Percentiles rank a stretch among this genome's conserved stretches.
phyloP scores from a whole-genome alignment of 352 stramenopile species.

The Globisporangium nunn region DNA sequence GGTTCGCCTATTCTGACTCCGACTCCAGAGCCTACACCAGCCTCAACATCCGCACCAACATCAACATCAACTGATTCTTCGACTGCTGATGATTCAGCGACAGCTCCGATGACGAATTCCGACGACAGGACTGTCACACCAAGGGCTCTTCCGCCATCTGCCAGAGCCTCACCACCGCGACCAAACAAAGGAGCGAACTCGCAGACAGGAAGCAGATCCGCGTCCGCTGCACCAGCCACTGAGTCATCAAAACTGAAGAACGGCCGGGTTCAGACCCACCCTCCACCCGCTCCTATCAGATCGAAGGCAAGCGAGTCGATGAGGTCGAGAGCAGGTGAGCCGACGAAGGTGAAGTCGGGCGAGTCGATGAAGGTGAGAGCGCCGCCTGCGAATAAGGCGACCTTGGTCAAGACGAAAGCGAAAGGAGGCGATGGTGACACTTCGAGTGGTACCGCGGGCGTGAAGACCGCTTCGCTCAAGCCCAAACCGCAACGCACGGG shows the following conservation, averaged over 20 bases:
- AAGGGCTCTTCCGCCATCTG: background rate
- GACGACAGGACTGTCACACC: background rate
- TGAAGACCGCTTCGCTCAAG: background rate
- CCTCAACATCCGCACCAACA: too few species aligned
- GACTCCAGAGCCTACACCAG: too few species aligned
- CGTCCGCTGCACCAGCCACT: background rate
- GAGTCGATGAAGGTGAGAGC: background rate
- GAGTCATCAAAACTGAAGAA: constrained; percentile 1
- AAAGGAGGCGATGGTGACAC: background rate
- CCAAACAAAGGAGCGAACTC: background rate
- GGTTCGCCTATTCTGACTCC: background rate
- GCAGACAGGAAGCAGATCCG: background rate
- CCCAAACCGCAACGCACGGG: constrained; percentile 1
- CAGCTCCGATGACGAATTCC: too few species aligned
- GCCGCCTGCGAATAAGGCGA: background rate
- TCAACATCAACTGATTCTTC: too few species aligned
- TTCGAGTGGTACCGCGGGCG: background rate
- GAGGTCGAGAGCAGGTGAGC: constrained; percentile 5
- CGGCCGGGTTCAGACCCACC: background rate
- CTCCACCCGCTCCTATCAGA: background rate
- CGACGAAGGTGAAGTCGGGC: background rate
- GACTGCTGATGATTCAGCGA: too few species aligned
- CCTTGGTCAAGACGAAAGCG: constrained; percentile 2
- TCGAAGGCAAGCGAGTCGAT: constrained; percentile 1
- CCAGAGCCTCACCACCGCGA: background rate